Evolutionary conservation across 371 early-diverging fungal genomes (phyloP), one percentile per base, ranked within the genome.

Genomic region (Mucor ambiguus): DNA sequence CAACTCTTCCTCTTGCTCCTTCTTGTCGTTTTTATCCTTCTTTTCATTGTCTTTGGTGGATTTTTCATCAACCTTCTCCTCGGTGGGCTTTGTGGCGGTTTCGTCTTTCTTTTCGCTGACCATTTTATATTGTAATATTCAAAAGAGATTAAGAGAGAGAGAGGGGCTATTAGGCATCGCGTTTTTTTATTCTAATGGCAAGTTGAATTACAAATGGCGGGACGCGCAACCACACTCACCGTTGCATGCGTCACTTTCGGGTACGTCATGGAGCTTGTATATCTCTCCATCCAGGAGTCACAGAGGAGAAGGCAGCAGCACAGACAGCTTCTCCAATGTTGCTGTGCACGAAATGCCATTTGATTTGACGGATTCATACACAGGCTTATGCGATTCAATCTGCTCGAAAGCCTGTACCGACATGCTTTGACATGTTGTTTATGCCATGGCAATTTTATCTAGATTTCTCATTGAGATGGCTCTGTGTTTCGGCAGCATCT

Each of bases 1-100:
- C 70, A 82, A 66, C 63, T 82, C 83, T 58, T 82, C 83, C 48
- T 82, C 79, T 66, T 78, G 74, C 29, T 77, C 80, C 67, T 82
- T 78, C 60, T 82, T 80, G 56, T 73, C 74, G 24, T 73, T 74
- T 67, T 76, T 81, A 14, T 70, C 74, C 58, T 80, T 82, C 29
- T 67, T 74, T 26, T 70, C 69, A 20, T 73, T 67, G 37, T 35
- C 37, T 43, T 68, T 64, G 44, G 64, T 61, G 43, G 61, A 26
- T 70, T 76, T 77, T n/a, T 72, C 70, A 8, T 79, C 70, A 41
- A 61, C 64, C 29, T 66, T 72, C 14, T 64, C 59, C 28, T 68
- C 66, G 49, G 63, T 37, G 3, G 57, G 41, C 67, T 71, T 66
- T 22, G 38, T 60, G 55, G 22, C 49, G 20, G 48, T 61, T 35